phyloP scores from a whole-genome alignment of 352 stramenopile genomes.

The Globisporangium nunn region DNA sequence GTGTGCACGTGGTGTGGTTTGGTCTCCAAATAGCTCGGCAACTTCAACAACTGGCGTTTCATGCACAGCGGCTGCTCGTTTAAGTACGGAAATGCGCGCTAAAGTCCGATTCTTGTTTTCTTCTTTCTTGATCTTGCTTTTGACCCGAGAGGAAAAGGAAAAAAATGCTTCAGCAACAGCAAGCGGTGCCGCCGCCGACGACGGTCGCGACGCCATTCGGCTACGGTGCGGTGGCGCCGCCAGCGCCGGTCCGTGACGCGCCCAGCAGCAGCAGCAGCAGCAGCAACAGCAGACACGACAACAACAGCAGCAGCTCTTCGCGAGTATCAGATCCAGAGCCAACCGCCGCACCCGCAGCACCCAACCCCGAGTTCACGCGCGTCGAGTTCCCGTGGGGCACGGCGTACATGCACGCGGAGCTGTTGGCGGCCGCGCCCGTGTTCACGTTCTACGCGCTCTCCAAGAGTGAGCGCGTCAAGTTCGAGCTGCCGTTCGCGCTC shows the following conservation, averaged over 20 bases:
- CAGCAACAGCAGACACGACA: not conserved
- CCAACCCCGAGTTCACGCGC: constrained; percentile 31
- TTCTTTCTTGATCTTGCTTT: not conserved
- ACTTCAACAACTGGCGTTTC: not conserved
- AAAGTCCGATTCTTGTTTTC: not conserved
- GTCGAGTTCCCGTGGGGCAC: constrained; percentile 74
- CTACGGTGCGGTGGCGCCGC: constrained; percentile 40
- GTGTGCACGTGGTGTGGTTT: not conserved
- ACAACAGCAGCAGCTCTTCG: constrained; percentile 1
- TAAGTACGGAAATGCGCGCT: not conserved
- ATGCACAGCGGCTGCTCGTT: not conserved
- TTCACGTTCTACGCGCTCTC: constrained; percentile 78
- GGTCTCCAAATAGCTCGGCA: not conserved
- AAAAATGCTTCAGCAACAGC: constrained; percentile 17
- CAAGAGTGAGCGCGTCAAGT: constrained; percentile 59
- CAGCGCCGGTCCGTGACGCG: constrained; percentile 5
- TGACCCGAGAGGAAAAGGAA: not conserved
- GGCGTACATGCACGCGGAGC: constrained; percentile 51
- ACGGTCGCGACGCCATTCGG: constrained; percentile 67
- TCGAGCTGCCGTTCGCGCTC: constrained; percentile 51
- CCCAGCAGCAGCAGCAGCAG: constrained; percentile 3
- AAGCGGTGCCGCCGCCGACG: constrained; percentile 12
- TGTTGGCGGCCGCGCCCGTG: constrained; percentile 46
- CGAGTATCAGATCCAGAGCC: too few relatives aligned
- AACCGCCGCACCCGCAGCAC: too few relatives aligned